Conservation (phyloP, 192 early-diverging fungal species). For the Entomortierella beljakovae region DNA sequence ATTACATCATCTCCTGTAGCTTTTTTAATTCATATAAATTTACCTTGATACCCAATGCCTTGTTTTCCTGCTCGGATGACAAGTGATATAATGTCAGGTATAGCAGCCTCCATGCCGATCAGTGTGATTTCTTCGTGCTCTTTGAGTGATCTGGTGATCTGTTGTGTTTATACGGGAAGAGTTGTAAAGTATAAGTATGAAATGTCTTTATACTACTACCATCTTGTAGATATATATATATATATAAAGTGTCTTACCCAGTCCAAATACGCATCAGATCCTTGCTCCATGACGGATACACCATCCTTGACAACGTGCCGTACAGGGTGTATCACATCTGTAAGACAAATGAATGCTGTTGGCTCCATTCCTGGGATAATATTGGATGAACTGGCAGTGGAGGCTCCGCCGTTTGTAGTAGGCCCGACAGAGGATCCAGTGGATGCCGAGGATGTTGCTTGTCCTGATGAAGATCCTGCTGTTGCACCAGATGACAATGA, state of each 20-base stretch:
- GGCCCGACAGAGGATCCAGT: neutral
- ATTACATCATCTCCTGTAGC: neutral
- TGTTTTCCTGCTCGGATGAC: constrained; percentile 39
- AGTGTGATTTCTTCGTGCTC: constrained; percentile 48
- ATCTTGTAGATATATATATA: neutral
- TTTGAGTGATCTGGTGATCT: constrained; percentile 42
- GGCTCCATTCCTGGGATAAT: constrained; percentile 51
- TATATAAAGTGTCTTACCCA: constrained; percentile 18
- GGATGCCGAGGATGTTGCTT: constrained; percentile 2
- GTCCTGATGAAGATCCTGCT: constrained; percentile 4
- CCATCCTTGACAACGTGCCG: constrained; percentile 46
- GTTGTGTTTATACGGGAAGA: no score
- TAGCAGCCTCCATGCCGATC: constrained; percentile 52
- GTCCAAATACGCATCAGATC: constrained; percentile 51
- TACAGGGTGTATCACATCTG: constrained; percentile 41
- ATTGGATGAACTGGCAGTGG: neutral
- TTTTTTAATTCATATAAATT: neutral
- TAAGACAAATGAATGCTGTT: constrained; percentile 47
- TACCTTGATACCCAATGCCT: constrained; percentile 53
- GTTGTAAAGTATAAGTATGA: neutral
- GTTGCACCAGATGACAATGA: constrained; percentile 7
- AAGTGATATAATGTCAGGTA: constrained; percentile 47
- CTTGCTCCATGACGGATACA: constrained; percentile 40
- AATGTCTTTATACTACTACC: neutral
- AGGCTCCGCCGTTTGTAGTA: neutral